These are phyloP conservation scores for Ambrosia hybrid DNA, from an alignment of 140 eudicot genomes.

Conservation along the genomic window DNA sequence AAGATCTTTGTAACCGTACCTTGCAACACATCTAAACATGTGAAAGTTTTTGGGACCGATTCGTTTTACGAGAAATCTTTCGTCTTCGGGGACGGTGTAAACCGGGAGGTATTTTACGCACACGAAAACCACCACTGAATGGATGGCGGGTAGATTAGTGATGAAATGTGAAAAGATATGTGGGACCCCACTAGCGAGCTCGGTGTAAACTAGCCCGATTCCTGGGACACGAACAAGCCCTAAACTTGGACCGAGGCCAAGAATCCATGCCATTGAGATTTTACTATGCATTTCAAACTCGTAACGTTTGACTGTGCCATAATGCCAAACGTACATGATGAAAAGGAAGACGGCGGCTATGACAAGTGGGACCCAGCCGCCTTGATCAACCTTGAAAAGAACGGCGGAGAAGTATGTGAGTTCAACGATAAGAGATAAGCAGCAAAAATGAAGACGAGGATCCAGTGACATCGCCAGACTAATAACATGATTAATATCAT, in stretches of 20 bases:
- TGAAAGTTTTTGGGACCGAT: slow-evolving; percentile 95
- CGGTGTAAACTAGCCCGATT: slow-evolving; percentile 90
- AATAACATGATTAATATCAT: slow-evolving; percentile 74
- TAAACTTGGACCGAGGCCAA: slow-evolving; percentile 89
- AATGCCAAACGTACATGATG: slow-evolving; percentile 93
- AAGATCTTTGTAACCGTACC: slow-evolving; percentile 93
- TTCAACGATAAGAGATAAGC: slow-evolving; percentile 69
- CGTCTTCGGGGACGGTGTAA: slow-evolving; percentile 86
- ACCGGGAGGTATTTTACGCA: slow-evolving; percentile 94
- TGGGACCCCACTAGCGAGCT: slow-evolving; percentile 93
- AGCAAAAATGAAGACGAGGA: slow-evolving; percentile 68
- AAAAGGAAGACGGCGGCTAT: slow-evolving; percentile 77
- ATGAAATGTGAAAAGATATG: slow-evolving; percentile 87
- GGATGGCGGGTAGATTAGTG: slow-evolving; percentile 89
- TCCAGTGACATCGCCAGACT: slow-evolving; percentile 97
- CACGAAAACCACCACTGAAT: slow-evolving; percentile 78
- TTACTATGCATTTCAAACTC: slow-evolving; percentile 94
- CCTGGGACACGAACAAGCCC: slow-evolving; percentile 97
- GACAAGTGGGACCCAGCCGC: slow-evolving; percentile 98
- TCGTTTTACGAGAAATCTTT: slow-evolving; percentile 78
- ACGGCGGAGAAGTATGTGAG: slow-evolving; percentile 87
- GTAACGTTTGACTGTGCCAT: slow-evolving; percentile 74
- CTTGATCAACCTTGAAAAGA: slow-evolving; percentile 78
- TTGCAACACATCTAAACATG: slow-evolving; percentile 91
- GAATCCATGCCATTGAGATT: slow-evolving; percentile 90